Evolutionary conservation across 2,329 filamentous ascomycete species (phyloP).

Genomic region (Cercospora berteroae): DNA sequence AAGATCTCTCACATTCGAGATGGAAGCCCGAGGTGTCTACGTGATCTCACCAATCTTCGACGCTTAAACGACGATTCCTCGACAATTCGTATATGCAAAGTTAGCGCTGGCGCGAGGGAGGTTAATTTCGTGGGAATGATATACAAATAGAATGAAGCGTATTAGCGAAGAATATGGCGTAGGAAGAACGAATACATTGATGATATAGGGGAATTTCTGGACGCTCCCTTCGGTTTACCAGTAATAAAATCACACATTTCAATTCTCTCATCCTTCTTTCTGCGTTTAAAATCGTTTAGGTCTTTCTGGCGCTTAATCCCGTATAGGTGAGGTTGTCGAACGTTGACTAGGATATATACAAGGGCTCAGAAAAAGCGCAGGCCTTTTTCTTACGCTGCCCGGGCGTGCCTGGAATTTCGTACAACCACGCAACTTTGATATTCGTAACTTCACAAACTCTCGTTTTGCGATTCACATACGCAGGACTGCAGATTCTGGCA

Average conservation of each 20-base stretch:
- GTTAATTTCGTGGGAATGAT: background rate
- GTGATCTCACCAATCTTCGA: background rate
- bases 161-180: background rate
- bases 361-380: background rate
- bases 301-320: background rate
- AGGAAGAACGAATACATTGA: background rate
- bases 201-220: background rate
- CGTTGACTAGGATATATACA: background rate
- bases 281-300: background rate
- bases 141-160: background rate
- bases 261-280: background rate
- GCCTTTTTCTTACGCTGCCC: background rate
- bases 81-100: background rate
- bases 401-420: background rate
- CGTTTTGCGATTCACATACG: too few species aligned
- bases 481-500: too few species aligned
- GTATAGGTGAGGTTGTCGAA: background rate
- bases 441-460: too few species aligned
- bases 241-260: background rate
- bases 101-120: background rate
- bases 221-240: background rate
- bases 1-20: conserved; percentile 33
- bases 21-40: conserved; percentile 1
- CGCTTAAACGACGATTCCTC: background rate
- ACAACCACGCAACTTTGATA: background rate